A percentile compares a stretch with the other conserved stretches of the same genome.
These are phyloP conservation scores for Cladobotryum mycophilum DNA, from an alignment of 2,329 filamentous ascomycete genomes.

Conservation along the genomic window DNA sequence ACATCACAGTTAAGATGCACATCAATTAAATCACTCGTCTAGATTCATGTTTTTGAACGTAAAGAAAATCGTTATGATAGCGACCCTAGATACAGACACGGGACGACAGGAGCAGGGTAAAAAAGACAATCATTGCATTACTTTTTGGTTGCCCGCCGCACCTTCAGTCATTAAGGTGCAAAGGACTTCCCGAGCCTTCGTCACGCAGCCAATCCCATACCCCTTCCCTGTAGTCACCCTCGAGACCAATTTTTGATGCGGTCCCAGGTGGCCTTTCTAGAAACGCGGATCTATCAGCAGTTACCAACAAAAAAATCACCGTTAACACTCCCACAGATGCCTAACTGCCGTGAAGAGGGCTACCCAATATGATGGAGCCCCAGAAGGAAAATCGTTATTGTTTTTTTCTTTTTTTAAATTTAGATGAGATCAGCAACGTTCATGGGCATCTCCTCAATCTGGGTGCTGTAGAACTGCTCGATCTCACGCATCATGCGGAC, in stretches of 20 bases:
- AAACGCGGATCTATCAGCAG: constrained; percentile 37
- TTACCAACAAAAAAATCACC: constrained; percentile 28
- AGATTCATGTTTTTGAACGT: background rate
- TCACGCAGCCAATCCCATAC: constrained; percentile 30
- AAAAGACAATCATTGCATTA: constrained; percentile 35
- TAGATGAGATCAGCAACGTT: constrained; percentile 73
- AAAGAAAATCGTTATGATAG: constrained; percentile 27
- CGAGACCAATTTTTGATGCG: constrained; percentile 21
- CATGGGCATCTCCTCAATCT: constrained; percentile 99
- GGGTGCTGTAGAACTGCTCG: constrained; percentile 99
- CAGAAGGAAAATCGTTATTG: constrained; percentile 12
- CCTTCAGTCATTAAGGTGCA: constrained; percentile 32
- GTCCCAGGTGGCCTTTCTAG: constrained; percentile 28
- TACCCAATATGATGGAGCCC: constrained; percentile 16
- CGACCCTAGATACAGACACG: constrained; percentile 23
- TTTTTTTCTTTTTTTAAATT: constrained; percentile 11
- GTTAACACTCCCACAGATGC: constrained; percentile 24
- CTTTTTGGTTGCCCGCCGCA: constrained; percentile 36
- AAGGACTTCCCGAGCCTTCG: constrained; percentile 33
- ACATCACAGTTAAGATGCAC: no score
- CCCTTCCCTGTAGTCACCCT: constrained; percentile 24
- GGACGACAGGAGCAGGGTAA: constrained; percentile 27
- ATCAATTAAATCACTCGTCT: no score
- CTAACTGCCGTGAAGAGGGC: constrained; percentile 22
- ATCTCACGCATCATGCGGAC: constrained; percentile 99